Conservation (phyloP, 202 grass and related monocot genomes). For the Saccharum hybrid region DNA sequence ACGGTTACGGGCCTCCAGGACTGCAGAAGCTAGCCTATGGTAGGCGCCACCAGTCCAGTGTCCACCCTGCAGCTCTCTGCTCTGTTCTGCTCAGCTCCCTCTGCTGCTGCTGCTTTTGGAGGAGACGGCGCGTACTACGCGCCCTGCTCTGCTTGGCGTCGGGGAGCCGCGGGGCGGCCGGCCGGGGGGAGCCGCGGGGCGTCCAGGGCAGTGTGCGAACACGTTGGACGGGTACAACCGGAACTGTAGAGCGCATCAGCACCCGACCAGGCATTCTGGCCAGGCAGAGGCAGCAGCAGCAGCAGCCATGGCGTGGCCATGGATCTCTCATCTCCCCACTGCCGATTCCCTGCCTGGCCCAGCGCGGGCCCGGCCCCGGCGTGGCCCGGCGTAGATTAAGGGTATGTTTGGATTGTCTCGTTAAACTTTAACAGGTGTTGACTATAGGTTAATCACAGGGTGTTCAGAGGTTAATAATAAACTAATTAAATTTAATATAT, state of each 20-base stretch:
- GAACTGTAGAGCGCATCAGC: conserved; percentile 50
- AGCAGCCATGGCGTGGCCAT: neutral
- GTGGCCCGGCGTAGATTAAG: too few relatives aligned
- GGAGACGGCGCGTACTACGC: neutral
- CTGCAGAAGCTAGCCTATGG: neutral
- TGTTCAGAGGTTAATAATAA: too few relatives aligned
- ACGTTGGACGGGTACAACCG: conserved; percentile 42
- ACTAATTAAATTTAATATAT: too few relatives aligned
- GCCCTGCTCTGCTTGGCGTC: neutral
- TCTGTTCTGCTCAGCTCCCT: neutral
- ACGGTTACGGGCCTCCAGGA: neutral
- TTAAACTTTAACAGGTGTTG: too few relatives aligned
- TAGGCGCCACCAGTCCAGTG: neutral
- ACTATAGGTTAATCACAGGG: too few relatives aligned
- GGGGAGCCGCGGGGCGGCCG: neutral
- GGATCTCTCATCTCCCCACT: conserved; percentile 14
- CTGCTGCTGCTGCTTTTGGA: conserved; percentile 14
- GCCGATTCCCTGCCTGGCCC: neutral
- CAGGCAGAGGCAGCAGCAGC: neutral
- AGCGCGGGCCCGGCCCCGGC: neutral
- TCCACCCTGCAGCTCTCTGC: neutral
- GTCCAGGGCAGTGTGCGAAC: conserved; percentile 38
- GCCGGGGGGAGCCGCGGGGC: neutral
- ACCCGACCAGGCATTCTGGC: neutral
- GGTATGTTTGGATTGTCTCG: too few relatives aligned